A percentile compares a stretch with the other conserved stretches of the same genome.
Evolutionary conservation across 495 filamentous ascomycete species (phyloP).

Genomic region (Oleoguttula mirabilis): DNA sequence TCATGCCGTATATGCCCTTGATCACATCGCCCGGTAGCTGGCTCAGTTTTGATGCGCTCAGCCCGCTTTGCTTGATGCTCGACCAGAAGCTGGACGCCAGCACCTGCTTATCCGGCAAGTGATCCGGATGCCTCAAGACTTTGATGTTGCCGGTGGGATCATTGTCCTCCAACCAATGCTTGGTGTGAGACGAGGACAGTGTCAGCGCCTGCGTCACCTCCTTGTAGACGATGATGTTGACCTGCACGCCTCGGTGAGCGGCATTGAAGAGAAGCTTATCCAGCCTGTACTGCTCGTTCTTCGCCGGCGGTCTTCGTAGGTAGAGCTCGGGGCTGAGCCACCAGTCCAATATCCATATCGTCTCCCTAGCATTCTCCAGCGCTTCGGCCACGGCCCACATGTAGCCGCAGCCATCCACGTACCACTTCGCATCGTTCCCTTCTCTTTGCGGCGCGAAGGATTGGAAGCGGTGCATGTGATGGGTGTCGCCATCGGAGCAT

Average conservation of each 20-base stretch:
- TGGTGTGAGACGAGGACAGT: conserved; percentile 73
- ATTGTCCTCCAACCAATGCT: conserved; percentile 46
- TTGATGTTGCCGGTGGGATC: conserved; percentile 52
- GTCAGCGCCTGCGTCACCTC: conserved; percentile 80
- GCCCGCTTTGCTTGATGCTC: conserved; percentile 41
- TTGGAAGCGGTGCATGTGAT: conserved; percentile 54
- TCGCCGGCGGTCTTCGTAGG: conserved; percentile 69
- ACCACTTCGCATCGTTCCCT: conserved; percentile 71
- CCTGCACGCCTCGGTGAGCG: conserved; percentile 72
- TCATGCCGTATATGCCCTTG: conserved; percentile 66
- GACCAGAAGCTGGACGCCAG: conserved; percentile 38
- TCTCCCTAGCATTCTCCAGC: conserved; percentile 69
- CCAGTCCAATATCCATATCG: conserved; percentile 92
- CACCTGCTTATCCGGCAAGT: conserved; percentile 58
- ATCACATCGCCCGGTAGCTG: conserved; percentile 54
- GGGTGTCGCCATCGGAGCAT: conserved; percentile 34
- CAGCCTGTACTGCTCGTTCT: conserved; percentile 73
- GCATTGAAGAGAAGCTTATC: conserved; percentile 82
- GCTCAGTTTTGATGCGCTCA: conserved; percentile 40
- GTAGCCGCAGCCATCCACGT: conserved; percentile 84
- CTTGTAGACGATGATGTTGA: conserved; percentile 93
- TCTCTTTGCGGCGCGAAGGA: conserved; percentile 66
- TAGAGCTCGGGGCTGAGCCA: conserved; percentile 88
- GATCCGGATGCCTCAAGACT: conserved; percentile 88
- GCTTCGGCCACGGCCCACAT: conserved; percentile 82